Evolutionary conservation across 2,329 filamentous ascomycete genomes (phyloP).

Genomic region (Calonectria pseudoturangicola): DNA sequence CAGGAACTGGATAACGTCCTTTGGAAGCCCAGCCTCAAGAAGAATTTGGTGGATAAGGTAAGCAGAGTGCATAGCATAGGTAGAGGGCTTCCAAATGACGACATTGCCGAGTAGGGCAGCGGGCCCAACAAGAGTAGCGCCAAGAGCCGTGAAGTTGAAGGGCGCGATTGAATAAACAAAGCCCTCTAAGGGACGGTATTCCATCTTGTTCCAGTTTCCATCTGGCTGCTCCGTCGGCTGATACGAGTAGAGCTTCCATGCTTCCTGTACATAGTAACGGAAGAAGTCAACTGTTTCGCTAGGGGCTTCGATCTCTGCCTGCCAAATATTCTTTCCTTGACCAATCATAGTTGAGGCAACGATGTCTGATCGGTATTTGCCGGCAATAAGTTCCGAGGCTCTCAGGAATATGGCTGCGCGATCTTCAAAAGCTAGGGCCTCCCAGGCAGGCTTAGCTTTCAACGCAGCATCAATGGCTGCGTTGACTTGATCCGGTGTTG

Average conservation of each 20-base stretch:
- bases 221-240: slow-evolving; percentile 11
- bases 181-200: slow-evolving; percentile 74
- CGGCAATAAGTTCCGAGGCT: slow-evolving; percentile 8
- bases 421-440: slow-evolving; percentile 10
- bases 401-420: slow-evolving; percentile 3
- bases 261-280: slow-evolving; percentile 15
- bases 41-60: slow-evolving; percentile 22
- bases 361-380: slow-evolving; percentile 10
- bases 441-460: slow-evolving; percentile 16
- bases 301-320: slow-evolving; percentile 7
- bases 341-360: slow-evolving; percentile 17
- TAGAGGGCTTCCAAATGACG: slow-evolving; percentile 5
- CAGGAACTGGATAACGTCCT: slow-evolving; percentile 7
- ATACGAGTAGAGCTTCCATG: slow-evolving; percentile 12
- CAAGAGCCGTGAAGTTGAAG: slow-evolving; percentile 83
- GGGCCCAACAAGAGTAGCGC: neutral
- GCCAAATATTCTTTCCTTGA: slow-evolving; percentile 17
- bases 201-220: slow-evolving; percentile 21
- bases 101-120: slow-evolving; percentile 11
- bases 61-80: slow-evolving; percentile 10
- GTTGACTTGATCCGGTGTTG: slow-evolving; percentile 1
- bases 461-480: neutral
- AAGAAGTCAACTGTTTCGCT: slow-evolving; percentile 21
- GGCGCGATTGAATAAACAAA: slow-evolving; percentile 95
- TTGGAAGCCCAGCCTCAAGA: neutral